Evolutionary conservation across 1,284 basidiomycete genomes (phyloP).

Genomic region (Ceratobasidium sp.): DNA sequence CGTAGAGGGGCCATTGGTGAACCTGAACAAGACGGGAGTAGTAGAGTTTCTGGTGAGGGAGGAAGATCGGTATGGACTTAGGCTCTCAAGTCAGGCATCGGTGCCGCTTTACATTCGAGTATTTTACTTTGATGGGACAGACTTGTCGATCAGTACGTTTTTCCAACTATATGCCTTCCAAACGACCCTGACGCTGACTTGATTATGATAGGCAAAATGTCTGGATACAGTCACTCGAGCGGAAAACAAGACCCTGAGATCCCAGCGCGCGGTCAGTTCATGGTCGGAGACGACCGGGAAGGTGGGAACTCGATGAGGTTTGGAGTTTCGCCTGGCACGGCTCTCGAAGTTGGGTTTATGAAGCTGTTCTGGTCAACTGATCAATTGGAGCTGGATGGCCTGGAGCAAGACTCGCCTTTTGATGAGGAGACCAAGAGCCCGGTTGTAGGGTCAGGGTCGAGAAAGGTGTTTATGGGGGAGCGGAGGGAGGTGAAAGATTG

Average conservation of each 20-base stretch:
- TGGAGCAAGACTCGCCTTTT: slow-evolving; percentile 17
- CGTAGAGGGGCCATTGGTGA: slow-evolving; percentile 49
- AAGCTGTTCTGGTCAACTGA: slow-evolving; percentile 42
- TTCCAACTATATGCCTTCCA: background rate
- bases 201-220: background rate
- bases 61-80: slow-evolving; percentile 56
- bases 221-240: background rate
- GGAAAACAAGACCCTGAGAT: slow-evolving; percentile 14
- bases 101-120: slow-evolving; percentile 61
- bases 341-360: slow-evolving; percentile 19
- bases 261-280: slow-evolving; percentile 1
- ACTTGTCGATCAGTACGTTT: slow-evolving; percentile 57
- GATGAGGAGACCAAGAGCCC: background rate
- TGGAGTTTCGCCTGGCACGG: background rate
- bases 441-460: background rate
- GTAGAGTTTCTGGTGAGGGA: slow-evolving; percentile 55
- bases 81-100: slow-evolving; percentile 58
- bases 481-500: background rate
- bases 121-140: slow-evolving; percentile 60
- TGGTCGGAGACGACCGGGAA: slow-evolving; percentile 9
- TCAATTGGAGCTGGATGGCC: slow-evolving; percentile 10
- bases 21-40: slow-evolving; percentile 56
- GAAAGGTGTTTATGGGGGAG: slow-evolving; percentile 1
- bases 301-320: slow-evolving; percentile 19
- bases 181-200: background rate